Evolutionary conservation across 768 basidiomycete genomes (phyloP), one percentile per base, ranked within the genome.

Genomic region (Krasilnikovozyma curviuscula): DNA sequence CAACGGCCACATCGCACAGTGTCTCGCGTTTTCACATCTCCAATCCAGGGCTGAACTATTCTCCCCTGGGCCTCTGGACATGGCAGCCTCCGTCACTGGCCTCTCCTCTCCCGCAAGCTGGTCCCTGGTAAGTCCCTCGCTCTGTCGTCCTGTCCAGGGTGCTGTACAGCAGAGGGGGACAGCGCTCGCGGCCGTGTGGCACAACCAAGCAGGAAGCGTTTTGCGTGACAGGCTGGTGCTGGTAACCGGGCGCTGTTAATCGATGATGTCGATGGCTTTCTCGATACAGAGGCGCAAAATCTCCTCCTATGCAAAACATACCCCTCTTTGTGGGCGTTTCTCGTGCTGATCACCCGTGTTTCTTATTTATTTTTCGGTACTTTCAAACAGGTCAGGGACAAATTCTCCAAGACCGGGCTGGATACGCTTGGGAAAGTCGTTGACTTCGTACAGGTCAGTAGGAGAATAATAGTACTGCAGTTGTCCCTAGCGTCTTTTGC

Each of bases 321-420:
- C 43, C 52, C 25, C 46, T 56, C 21, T 54, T 54, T 5, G 23
- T 54, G 55, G n/a, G 44, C 62, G 25, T 62, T 57, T 58, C 50
- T 55, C 13, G 44, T 60, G 24, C 57, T 89, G 13, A 27, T 48
- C 48, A n/a, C 16, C 16, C 5, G 7, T 4, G 31, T n/a, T n/a
- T 40, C 19, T 21, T 19, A 48, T 33, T 18, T 25, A 13, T 23
- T 16, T 30, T 12, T n/a, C 37, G 2, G 32, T 43, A 23, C 35
- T 9, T 34, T 1, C 7, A 18, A 33, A 18, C 49, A 65, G 64
- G 55, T 65, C 50, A 82, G 91, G 68, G 79, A 83, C 72, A 88
- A 84, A 68, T 83, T 97, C 72, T 83, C 85, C 6, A 74, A 79
- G 7, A 82, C 73, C 57, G 93, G 79, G 19, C 89, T 86, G 66